Conservation (phyloP, 495 filamentous ascomycete genomes). For the Aspergillus heteromorphus region DNA sequence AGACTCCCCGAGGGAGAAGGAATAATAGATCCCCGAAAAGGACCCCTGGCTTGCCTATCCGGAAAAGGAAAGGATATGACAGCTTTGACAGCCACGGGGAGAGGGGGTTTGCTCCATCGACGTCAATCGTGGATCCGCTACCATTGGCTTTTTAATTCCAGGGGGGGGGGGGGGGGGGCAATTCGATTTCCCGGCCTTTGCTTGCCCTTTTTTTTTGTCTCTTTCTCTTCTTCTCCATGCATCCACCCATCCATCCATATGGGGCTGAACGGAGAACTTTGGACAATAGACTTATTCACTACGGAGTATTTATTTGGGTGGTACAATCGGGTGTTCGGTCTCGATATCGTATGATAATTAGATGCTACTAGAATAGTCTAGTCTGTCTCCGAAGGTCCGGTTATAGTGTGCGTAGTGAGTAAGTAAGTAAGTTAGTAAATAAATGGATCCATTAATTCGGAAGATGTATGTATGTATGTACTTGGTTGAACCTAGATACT, state of each 20-base stretch:
- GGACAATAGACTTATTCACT: too few species aligned
- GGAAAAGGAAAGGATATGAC: conserved; percentile 5
- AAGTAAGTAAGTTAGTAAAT: too few species aligned
- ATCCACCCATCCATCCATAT: too few species aligned
- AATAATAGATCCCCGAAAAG: not conserved
- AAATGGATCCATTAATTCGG: too few species aligned
- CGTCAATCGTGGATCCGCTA: not conserved
- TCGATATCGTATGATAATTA: not conserved
- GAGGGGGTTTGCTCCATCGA: not conserved
- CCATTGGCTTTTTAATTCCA: not conserved
- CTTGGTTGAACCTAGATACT: too few species aligned
- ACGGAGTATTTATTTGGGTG: too few species aligned
- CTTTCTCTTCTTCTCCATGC: not conserved
- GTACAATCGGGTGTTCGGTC: not conserved
- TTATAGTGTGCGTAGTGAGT: not conserved
- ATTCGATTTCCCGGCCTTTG: not conserved
- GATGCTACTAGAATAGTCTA: too few species aligned
- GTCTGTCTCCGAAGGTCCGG: not conserved
- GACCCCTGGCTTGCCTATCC: not conserved
- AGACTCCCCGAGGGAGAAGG: not conserved
- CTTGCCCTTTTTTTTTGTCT: not conserved
- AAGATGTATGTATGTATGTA: too few species aligned
- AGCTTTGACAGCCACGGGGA: conserved; percentile 10
- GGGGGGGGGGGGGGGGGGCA: not conserved
- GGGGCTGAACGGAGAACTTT: too few species aligned